Percentiles rank a stretch among this genome's conserved stretches.
phyloP scores from a whole-genome alignment of 2,329 filamentous ascomycete genomes.

The Orbilia ellipsospora region DNA sequence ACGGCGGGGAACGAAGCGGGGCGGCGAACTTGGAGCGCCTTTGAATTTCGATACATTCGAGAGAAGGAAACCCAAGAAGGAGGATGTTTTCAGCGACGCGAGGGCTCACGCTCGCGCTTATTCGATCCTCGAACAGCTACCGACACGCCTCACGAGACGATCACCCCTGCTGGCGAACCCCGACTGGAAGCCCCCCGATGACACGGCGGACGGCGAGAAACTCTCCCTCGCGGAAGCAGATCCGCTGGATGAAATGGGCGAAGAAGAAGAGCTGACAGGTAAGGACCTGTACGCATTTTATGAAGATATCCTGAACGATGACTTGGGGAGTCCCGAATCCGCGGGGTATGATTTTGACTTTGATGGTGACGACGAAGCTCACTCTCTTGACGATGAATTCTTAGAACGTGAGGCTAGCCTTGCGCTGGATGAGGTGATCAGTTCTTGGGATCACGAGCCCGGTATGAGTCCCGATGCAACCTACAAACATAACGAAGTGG shows the following conservation, averaged over 20 bases:
- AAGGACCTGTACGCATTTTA: conserved; percentile 51
- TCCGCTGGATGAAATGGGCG: background rate
- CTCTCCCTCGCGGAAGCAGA: background rate
- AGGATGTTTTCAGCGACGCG: conserved; percentile 12
- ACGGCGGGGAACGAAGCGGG: background rate
- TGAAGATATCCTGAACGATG: conserved; percentile 44
- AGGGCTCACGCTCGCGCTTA: conserved; percentile 17
- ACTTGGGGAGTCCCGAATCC: conserved; percentile 29
- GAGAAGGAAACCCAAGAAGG: conserved; percentile 16
- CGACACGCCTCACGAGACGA: conserved; percentile 8
- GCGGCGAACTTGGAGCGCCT: background rate
- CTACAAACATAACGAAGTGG: background rate
- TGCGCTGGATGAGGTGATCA: conserved; percentile 28
- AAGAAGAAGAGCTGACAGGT: conserved; percentile 42
- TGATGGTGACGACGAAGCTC: conserved; percentile 35
- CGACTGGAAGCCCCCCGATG: conserved; percentile 8
- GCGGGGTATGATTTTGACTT: conserved; percentile 21
- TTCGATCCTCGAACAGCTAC: conserved; percentile 31
- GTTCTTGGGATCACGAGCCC: conserved; percentile 23
- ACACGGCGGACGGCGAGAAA: background rate
- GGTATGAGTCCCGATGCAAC: background rate
- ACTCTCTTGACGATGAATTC: conserved; percentile 31
- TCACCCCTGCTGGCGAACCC: background rate
- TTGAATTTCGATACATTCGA: background rate
- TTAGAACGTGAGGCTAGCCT: conserved; percentile 42